phyloP scores from a whole-genome alignment of 2,329 filamentous ascomycete genomes.

The Botrytis fragariae region DNA sequence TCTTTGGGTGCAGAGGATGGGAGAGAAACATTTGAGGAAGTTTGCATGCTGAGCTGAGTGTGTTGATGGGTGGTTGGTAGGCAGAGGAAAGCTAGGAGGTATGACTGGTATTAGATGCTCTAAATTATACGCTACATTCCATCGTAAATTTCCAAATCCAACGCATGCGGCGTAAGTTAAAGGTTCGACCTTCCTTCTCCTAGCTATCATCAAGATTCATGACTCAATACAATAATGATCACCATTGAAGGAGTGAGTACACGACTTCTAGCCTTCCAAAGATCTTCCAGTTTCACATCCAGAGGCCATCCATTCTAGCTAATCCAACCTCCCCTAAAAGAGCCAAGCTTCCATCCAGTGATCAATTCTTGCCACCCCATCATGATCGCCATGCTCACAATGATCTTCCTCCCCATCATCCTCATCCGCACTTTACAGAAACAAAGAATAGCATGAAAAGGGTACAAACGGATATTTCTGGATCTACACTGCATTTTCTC shows the following conservation, averaged over 20 bases:
- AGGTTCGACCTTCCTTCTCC: neutral
- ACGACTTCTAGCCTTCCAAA: neutral
- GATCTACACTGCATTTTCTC: neutral
- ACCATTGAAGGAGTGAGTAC: neutral
- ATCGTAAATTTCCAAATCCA: neutral
- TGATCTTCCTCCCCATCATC: neutral
- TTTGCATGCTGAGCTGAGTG: neutral
- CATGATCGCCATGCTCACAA: neutral
- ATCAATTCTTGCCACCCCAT: neutral
- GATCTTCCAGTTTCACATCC: neutral
- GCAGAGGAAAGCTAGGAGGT: neutral
- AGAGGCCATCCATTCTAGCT: neutral
- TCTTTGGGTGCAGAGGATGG: neutral
- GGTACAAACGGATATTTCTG: neutral
- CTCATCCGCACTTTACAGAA: neutral
- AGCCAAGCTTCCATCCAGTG: neutral
- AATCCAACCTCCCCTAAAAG: neutral
- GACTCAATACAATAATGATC: neutral
- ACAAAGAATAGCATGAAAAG: neutral
- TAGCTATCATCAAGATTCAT: neutral
- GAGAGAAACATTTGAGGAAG: neutral
- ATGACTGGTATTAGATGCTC: neutral
- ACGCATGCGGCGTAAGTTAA: neutral
- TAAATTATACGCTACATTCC: neutral
- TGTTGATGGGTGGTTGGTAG: neutral